Conservation (phyloP, 805 yeast species). For the Metschnikowia cubensis region DNA sequence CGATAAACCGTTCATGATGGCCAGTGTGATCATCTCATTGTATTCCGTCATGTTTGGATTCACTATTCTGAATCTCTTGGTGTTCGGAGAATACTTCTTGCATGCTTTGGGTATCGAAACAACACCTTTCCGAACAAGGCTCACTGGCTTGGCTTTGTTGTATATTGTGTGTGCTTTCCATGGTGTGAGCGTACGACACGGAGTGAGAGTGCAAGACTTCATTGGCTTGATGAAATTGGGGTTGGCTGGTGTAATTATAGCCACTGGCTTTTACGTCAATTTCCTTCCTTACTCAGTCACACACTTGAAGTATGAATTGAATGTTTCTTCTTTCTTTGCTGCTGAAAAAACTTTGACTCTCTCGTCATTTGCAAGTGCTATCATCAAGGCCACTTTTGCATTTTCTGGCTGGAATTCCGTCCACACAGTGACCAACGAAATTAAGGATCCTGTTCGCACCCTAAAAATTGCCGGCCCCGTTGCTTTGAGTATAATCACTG, state of each 20-base stretch:
- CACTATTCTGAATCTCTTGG: constrained; percentile 50
- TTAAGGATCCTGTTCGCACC: constrained; percentile 54
- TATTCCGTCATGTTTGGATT: constrained; percentile 54
- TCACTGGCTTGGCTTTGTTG: constrained; percentile 29
- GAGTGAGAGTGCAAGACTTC: constrained; percentile 57
- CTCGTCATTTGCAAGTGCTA: constrained; percentile 50
- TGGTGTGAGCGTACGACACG: constrained; percentile 56
- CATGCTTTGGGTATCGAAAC: constrained; percentile 42
- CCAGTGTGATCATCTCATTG: constrained; percentile 47
- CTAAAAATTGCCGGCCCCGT: constrained; percentile 59
- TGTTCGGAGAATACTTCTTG: constrained; percentile 58
- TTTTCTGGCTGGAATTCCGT: constrained; percentile 63
- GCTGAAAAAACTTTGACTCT: constrained; percentile 33
- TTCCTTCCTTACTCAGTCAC: constrained; percentile 43
- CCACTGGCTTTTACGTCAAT: constrained; percentile 58
- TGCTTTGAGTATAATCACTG: constrained; percentile 43
- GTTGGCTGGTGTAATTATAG: constrained; percentile 49
- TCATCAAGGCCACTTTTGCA: constrained; percentile 56
- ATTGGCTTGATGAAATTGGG: constrained; percentile 59
- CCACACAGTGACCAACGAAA: constrained; percentile 58
- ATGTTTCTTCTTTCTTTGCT: constrained; percentile 27
- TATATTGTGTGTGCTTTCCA: constrained; percentile 41
- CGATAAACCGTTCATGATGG: constrained; percentile 53
- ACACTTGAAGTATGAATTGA: constrained; percentile 42
- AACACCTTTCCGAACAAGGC: constrained; percentile 31